Evolutionary conservation across 1,284 basidiomycete species (phyloP), one percentile per base, ranked within the genome.

Genomic region (Irpex sp.): DNA sequence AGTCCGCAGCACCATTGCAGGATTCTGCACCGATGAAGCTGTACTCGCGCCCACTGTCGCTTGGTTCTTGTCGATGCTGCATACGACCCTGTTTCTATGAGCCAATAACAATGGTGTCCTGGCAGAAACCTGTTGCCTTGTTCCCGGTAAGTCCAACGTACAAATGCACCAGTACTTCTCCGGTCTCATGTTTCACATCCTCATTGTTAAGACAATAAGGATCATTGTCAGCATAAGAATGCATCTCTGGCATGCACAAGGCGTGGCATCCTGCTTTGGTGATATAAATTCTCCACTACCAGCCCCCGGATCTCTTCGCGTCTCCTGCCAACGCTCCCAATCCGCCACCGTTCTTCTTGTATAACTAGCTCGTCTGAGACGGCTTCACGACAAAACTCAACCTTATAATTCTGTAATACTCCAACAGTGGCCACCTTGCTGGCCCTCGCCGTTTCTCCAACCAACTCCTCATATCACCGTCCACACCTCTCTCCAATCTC

Each of bases 131-230:
- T 33, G 35, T 59, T 49, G 46, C 63, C 60, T 64, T 64, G 60
- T 64, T 64, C 63, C 58, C 60, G 26, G 49, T 11, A 47, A 50
- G 50, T 59, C 37, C 26, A 43, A 21, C 57, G 50, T 59, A 49
- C 26, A 43, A 21, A 26, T 37, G 51, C 8, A 39, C 7, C 59
- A 33, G 8, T 47, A 19, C 43, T 37, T 46, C 49, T 56, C 13
- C 37, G 4, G 46, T 31, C 59, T 43, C 51, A 60, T 17, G 31
- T 31, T 21, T 15, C 53, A 47, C 54, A 13, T 9, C 17, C 36
- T 47, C 63, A 63, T 63, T 63, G 63, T 58, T 15, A 15, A 21
- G 4, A 63, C 63, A 63, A 63, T 63, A 61, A 63, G 55, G 49
- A 17, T 51, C 49, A 51, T 51, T 51, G 49, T 51, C 17, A 17